Percentiles rank a stretch among this genome's conserved stretches.
Evolutionary conservation across 2,329 filamentous ascomycete species (phyloP).

Genomic region (Rhynchosporium agropyri): DNA sequence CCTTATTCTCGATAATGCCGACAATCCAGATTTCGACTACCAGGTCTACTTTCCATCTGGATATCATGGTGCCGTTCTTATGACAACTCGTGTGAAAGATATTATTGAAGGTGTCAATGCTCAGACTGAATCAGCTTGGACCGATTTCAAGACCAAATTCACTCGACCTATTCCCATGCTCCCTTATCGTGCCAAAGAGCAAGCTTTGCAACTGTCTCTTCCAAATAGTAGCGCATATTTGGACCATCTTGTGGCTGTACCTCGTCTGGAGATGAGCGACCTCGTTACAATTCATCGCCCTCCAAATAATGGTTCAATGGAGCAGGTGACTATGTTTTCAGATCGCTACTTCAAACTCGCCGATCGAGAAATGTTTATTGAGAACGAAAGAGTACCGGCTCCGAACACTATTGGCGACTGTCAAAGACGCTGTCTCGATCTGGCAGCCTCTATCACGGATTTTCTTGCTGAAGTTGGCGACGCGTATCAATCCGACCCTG

Average conservation of each 20-base stretch:
- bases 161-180: constrained; percentile 48
- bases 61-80: constrained; percentile 42
- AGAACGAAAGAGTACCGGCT: constrained; percentile 21
- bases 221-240: constrained; percentile 47
- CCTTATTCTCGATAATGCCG: constrained; percentile 49
- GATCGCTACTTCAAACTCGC: constrained; percentile 37
- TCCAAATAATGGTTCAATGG: constrained; percentile 22
- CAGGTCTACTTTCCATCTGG: constrained; percentile 42
- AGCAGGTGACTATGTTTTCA: no score
- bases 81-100: constrained; percentile 45
- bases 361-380: constrained; percentile 31
- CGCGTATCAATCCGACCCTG: constrained; percentile 49
- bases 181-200: constrained; percentile 42
- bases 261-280: constrained; percentile 19
- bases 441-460: constrained; percentile 43
- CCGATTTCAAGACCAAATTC: constrained; percentile 44
- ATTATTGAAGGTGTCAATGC: constrained; percentile 40
- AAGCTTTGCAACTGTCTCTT: constrained; percentile 45
- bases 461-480: constrained; percentile 44
- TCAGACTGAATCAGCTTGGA: constrained; percentile 46
- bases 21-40: constrained; percentile 44
- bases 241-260: constrained; percentile 23
- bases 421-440: constrained; percentile 36
- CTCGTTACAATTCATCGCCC: constrained; percentile 27
- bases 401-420: constrained; percentile 11